Evolutionary conservation across 1,139 yeast genomes (phyloP), one percentile per base, ranked within the genome.

Genomic region (Taphrina deformans): DNA sequence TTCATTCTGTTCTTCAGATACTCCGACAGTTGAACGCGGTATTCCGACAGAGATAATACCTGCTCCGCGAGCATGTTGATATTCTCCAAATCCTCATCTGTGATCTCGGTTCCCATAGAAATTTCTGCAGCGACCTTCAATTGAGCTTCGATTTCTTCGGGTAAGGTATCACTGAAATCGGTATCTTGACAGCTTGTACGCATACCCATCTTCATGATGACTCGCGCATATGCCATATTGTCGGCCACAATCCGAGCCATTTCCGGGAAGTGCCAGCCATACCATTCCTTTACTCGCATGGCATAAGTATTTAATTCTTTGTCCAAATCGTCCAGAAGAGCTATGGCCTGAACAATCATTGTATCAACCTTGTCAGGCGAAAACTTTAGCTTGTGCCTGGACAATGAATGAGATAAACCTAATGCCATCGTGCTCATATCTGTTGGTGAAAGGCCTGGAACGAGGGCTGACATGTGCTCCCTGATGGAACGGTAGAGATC

Each of bases 181-280:
- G 95, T 87, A 71, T 87, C 93, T 63, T 90, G 79, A 72, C 96
- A 96, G 75, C 88, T 89, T 65, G 97, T 84, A 82, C 99, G 87
- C 74, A 89, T 81, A 71, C 99, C 99, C 97, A 93, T 91, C 72
- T 87, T 83, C 79, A 90, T 84, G 75, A 93, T 89, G 72, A 91
- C 89, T 82, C 95, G 87, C 68, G 97, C 97, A 78, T 85, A 93
- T 71, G 84, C 82, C 79, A 89, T 88, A 82, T 92, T 92, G 80
- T 93, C 99, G 72, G 90, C 87, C 69, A 91, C 93, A 77, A 93
- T 84, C 80, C 90, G 91, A 73, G 97, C 96, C 82, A 93, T 85
- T 81, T 93, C 99, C 67, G 99, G 99, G 86, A 93, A 93, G 79
- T 93, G 99, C 99, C 99, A 93, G 72, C 98, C 98, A 79, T 93